These are phyloP conservation scores for Themeda triandra DNA, from an alignment of 176 grass and related monocot species.

Conservation along the genomic window DNA sequence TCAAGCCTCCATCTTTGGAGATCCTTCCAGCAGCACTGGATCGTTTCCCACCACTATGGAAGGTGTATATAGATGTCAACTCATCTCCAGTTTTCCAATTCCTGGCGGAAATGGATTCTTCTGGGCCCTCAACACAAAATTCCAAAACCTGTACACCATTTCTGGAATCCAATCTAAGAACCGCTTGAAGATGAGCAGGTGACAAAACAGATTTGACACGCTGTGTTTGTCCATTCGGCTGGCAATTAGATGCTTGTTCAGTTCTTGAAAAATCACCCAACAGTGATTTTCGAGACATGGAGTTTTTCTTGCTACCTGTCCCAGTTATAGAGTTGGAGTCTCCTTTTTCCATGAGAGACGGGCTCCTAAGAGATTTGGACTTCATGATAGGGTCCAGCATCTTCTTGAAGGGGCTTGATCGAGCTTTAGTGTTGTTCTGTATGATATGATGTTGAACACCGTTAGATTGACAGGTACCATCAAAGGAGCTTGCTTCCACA, in stretches of 20 bases:
- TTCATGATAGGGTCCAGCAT: conserved; percentile 94
- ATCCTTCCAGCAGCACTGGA: conserved; percentile 56
- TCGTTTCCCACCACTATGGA: conserved; percentile 62
- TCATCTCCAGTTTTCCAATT: conserved; percentile 80
- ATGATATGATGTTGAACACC: neutral
- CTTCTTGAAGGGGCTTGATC: conserved; percentile 76
- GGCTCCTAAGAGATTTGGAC: conserved; percentile 68
- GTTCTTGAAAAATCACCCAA: conserved; percentile 67
- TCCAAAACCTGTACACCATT: conserved; percentile 55
- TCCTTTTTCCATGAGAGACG: conserved; percentile 32
- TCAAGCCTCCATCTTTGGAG: conserved; percentile 46
- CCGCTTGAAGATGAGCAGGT: conserved; percentile 74
- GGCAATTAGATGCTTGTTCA: conserved; percentile 30
- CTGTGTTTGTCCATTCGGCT: conserved; percentile 32
- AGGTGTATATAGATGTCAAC: conserved; percentile 85
- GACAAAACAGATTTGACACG: conserved; percentile 30
- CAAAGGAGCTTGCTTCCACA: conserved; percentile 26
- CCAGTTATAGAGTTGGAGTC: neutral
- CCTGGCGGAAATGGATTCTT: conserved; percentile 73
- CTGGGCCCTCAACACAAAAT: conserved; percentile 55
- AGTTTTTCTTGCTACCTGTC: conserved; percentile 21
- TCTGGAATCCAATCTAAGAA: conserved; percentile 72
- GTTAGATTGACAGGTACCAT: conserved; percentile 10
- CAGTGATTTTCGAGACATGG: conserved; percentile 54
- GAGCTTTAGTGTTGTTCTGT: conserved; percentile 29